Percentiles rank a stretch among this genome's conserved stretches.
phyloP scores from a whole-genome alignment of 164 flowering plant genomes.

The Vitis riparia region DNA sequence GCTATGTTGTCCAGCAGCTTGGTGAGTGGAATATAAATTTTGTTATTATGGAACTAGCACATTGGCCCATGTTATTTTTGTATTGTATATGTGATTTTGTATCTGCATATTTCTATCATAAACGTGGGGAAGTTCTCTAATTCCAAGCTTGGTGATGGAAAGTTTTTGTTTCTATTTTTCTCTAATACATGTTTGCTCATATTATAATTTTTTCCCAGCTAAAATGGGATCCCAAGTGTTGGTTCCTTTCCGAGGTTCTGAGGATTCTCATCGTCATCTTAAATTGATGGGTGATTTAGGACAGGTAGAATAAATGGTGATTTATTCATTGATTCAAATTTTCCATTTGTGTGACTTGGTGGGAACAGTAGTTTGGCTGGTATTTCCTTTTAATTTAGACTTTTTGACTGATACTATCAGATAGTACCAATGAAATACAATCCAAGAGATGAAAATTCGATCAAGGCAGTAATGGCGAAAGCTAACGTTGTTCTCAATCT shows the following conservation, averaged over 20 bases:
- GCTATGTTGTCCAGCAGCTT: constrained; percentile 93
- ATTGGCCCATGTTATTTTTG: too few relatives aligned
- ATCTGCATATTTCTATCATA: too few relatives aligned
- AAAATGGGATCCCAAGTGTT: constrained; percentile 97
- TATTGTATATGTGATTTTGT: too few relatives aligned
- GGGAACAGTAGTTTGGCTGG: neutral
- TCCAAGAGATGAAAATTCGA: constrained; percentile 89
- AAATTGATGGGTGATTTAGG: constrained; percentile 99
- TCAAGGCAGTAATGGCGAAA: constrained; percentile 98
- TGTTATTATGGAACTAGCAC: too few relatives aligned
- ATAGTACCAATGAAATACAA: constrained; percentile 95
- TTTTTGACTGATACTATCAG: constrained; percentile 33
- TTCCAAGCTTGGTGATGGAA: neutral
- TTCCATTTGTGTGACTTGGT: too few relatives aligned
- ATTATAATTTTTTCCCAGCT: constrained; percentile 43
- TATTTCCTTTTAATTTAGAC: neutral
- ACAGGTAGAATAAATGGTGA: constrained; percentile 53
- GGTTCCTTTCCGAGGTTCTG: constrained; percentile 96
- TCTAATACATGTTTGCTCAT: neutral
- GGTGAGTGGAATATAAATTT: constrained; percentile 48
- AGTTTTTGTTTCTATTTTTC: neutral
- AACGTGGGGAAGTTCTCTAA: too few relatives aligned
- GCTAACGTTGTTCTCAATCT: constrained; percentile 98
- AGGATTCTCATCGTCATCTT: constrained; percentile 92
- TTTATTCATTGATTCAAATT: neutral